Evolutionary conservation across 352 stramenopile species (phyloP).

Genomic region (Pythium apleroticum): DNA sequence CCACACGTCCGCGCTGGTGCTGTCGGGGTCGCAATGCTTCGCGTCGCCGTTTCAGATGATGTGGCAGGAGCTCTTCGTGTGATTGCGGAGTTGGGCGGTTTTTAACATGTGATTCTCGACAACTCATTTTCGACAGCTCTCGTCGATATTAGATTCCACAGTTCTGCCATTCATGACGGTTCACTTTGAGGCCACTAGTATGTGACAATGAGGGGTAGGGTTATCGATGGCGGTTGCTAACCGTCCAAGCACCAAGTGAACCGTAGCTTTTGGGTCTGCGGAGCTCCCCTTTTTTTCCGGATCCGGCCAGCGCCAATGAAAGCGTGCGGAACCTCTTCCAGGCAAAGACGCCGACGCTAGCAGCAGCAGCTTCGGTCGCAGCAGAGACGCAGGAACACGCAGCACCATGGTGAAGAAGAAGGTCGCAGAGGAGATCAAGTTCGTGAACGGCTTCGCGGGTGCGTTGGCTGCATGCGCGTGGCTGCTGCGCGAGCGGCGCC

Average conservation of each 20-base stretch:
- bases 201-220: conserved; percentile 4
- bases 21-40: neutral
- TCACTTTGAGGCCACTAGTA: conserved; percentile 4
- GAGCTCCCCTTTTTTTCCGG: neutral
- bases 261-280: conserved; percentile 14
- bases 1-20: neutral
- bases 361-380: neutral
- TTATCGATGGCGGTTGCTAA: neutral
- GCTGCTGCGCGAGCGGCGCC: too few relatives aligned
- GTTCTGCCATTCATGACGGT: conserved; percentile 6
- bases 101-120: neutral
- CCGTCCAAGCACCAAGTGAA: conserved; percentile 8
- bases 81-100: neutral
- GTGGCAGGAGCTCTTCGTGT: neutral
- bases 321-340: conserved; percentile 11
- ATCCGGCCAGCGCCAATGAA: conserved; percentile 23
- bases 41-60: neutral
- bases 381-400: neutral
- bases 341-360: neutral
- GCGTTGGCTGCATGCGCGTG: neutral
- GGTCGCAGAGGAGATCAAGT: conserved; percentile 25
- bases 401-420: conserved; percentile 28
- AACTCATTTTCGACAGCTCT: conserved; percentile 8
- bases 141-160: neutral
- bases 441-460: conserved; percentile 28